Conservation (phyloP, 2,329 filamentous ascomycete genomes). For the Chaetomium globosum region DNA sequence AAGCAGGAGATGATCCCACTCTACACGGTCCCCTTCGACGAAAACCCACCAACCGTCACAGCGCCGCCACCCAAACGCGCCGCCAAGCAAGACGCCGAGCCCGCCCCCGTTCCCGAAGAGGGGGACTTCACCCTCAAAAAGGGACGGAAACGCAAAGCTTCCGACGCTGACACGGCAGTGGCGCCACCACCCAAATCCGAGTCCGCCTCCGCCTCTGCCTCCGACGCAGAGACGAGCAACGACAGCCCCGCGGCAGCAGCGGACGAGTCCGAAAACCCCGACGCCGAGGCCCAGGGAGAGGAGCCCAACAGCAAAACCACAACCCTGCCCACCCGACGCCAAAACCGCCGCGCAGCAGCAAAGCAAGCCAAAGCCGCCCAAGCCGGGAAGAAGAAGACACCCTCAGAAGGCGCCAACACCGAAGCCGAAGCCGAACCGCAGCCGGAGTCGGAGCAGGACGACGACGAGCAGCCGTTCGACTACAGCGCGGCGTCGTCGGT, state of each 20-base stretch:
- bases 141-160: conserved; percentile 56
- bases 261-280: conserved; percentile 15
- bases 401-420: not conserved
- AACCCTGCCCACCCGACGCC: conserved; percentile 30
- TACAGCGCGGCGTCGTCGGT: conserved; percentile 44
- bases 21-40: conserved; percentile 46
- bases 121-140: conserved; percentile 59
- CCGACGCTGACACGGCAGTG: conserved; percentile 26
- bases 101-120: conserved; percentile 40
- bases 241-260: conserved; percentile 19
- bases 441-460: conserved; percentile 31
- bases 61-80: conserved; percentile 32
- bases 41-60: conserved; percentile 39
- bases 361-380: conserved; percentile 23
- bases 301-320: conserved; percentile 30
- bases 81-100: conserved; percentile 33
- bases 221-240: conserved; percentile 29
- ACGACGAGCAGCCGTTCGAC: conserved; percentile 43
- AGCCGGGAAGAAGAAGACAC: conserved; percentile 14
- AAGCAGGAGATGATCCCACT: conserved; percentile 50
- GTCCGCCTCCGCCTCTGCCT: conserved; percentile 20
- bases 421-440: conserved; percentile 9
- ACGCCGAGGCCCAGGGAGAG: conserved; percentile 26
- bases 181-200: conserved; percentile 24
- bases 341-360: conserved; percentile 24